Base-by-base conservation (phyloP, 208 protist genomes). In the Leishmania arabica region DNA sequence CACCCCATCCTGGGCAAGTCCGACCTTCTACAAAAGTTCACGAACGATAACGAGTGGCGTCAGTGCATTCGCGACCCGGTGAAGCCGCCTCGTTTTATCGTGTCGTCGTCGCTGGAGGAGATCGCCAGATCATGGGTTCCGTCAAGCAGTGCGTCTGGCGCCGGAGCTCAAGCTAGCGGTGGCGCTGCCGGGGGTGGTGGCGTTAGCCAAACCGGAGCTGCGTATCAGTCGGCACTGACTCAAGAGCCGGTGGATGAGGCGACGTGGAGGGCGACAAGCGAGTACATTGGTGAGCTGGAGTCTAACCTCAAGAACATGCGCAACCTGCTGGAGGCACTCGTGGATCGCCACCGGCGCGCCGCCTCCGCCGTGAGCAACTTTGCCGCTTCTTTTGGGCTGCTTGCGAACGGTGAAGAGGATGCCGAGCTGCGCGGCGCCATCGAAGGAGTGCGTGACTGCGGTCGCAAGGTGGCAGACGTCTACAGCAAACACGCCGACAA, bases 1-100 rank as follows among this genome's bases (percentile, higher is more conserved):
- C 94, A 97, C 86, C 90, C 91, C 21, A 80, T 86, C 19, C 85
- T 98, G 3, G 79, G 89, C 49, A 86, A 79, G 24, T 84, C 86
- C 15, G 78, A 83, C 24, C 85, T 96, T 37, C 54, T 98, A 54
- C 79, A 93, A 84, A 86, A 91, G 51, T 98, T 98, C 79, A 78
- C 95, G 6, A 90, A 95, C 65, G 93, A 97, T 66, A 74, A 79
- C 64, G 88, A 93, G 84, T 98, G 93, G 92, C 87, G 87, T 70
- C 86, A 88, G 45, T 86, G 87, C 60, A 83, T 90, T 77, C 84
- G 88, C 53, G 84, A 89, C 21, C 83, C 88, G 21, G 75, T 85
- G 13, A 87, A 84, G 77, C 74, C 53, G 21, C 81, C 86, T 21
- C 87, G 85, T 0, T 90, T 88, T 45, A 70, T 92, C 17, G 49